Base-by-base conservation (phyloP, 208 protist species). In the Angomonas desouzai region DNA sequence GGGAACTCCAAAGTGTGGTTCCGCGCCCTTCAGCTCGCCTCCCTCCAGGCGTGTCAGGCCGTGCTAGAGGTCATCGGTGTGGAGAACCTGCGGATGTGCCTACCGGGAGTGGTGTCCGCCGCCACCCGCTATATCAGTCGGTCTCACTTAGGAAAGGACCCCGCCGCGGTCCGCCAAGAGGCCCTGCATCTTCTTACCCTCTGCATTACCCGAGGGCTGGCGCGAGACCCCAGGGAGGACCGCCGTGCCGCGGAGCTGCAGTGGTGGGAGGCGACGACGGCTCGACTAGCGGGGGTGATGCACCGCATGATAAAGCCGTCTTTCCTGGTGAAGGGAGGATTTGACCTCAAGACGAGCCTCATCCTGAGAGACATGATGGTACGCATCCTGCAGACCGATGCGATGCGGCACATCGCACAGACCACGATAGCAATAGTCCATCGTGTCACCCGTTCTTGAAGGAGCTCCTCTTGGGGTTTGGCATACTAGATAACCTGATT, bases 1-100 rank as follows among this genome's bases (percentile, higher is more conserved):
- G 87, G 87, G 0, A 77, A 92, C 65, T 90, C 85, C 23, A 62
- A 81, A 62, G 22, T 76, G 60, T 93, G 87, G 87, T 96, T 89
- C 74, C 79, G 82, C 9, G 56, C 73, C 55, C 79, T 93, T 49
- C 89, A 93, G 65, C 27, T 92, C 3, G 75, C 78, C 40, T 77
- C 74, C 30, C 68, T 93, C 16, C 47, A 66, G 51, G 77, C 85
- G 7, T 96, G 87, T 64, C 16, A 73, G 25, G 43, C 84, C 0
- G 74, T 96, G 25, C 43, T 92, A 25, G 55, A 71, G 48, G 70
- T 72, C 45, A 80, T 91, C 43, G 84, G 87, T 2, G 66, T 49
- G 20, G 61, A 49, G 20, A 92, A 83, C 43, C 69, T 81, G 25
- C 83, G 87, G 20, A 53, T 72, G 28, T 93, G 81, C 68, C 58